These are phyloP conservation scores for Phytophthora quininea DNA, from an alignment of 352 stramenopile species.

Conservation along the genomic window DNA sequence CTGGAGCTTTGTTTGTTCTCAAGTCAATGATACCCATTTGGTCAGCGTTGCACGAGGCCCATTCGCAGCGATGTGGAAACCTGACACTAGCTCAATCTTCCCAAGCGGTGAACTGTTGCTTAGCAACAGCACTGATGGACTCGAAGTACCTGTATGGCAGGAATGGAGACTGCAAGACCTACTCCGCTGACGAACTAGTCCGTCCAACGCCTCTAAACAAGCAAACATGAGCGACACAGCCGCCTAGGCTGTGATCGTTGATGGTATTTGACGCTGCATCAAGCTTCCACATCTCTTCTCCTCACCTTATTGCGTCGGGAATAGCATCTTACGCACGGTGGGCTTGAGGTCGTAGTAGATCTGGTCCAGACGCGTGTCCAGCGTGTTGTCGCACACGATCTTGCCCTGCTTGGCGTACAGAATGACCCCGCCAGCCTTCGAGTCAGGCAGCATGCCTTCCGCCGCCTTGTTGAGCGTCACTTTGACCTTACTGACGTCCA, in stretches of 20 bases:
- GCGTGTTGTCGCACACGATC: slow-evolving; percentile 98
- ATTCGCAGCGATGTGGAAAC: slow-evolving; percentile 46
- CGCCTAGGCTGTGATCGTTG: slow-evolving; percentile 23
- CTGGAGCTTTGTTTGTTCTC: slow-evolving; percentile 52
- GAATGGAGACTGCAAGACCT: slow-evolving; percentile 29
- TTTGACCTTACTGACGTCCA: slow-evolving; percentile 91
- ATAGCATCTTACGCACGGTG: slow-evolving; percentile 79
- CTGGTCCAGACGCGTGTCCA: slow-evolving; percentile 89
- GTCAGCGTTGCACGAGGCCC: slow-evolving; percentile 58
- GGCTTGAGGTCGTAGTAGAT: slow-evolving; percentile 88
- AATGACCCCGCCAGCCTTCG: slow-evolving; percentile 83
- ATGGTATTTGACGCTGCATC: slow-evolving; percentile 7
- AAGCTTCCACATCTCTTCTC: slow-evolving; percentile 16
- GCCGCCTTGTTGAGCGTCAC: slow-evolving; percentile 91
- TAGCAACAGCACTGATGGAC: neutral
- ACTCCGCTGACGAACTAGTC: slow-evolving; percentile 3
- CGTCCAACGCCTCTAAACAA: slow-evolving; percentile 13
- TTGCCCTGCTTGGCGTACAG: slow-evolving; percentile 92
- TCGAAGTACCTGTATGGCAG: slow-evolving; percentile 15
- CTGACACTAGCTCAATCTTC: slow-evolving; percentile 54
- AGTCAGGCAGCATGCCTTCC: slow-evolving; percentile 83
- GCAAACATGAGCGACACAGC: slow-evolving; percentile 22
- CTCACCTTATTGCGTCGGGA: slow-evolving; percentile 54
- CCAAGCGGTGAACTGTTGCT: neutral
- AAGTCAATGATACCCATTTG: slow-evolving; percentile 43